Evolutionary conservation across 768 basidiomycete genomes (phyloP), one percentile per base, ranked within the genome.

Genomic region (Psilocybe azurescens): DNA sequence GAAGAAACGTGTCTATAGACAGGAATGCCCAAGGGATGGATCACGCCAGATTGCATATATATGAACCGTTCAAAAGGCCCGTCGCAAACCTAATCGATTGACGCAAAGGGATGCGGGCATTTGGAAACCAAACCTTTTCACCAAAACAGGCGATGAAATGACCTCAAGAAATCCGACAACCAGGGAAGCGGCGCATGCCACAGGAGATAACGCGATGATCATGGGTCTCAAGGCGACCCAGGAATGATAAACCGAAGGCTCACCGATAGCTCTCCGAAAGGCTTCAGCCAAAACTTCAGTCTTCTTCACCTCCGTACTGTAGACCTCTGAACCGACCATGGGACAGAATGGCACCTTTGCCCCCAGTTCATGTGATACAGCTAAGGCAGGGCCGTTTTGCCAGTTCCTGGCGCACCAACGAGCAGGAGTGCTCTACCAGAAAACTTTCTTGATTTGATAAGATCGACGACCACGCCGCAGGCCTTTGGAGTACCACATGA

Each of bases 271-370:
- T 67, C 97, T 81, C 60, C 97, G 84, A 77, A 99, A 99, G 39
- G 89, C 87, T 75, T 98, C 97, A 52, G 95, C 94, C 18, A 99
- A 79, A 4, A 99, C 96, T 73, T 99, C 97, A 1, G 97, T 99
- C 84, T 99, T 99, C 81, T 99, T 99, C 59, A 99, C 95, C 76
- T 99, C 97, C 2, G 93, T 89, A 44, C 90, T 93, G 73, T 97
- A 99, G 63, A 99, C 97, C 76, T 99, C 97, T 18, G 89, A 91
- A 0, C 97, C 97, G 47, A 99, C 97, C 94, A 98, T 98, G 4
- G 95, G 95, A 74, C 97, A 98, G 73, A 99, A 99, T 0, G 97
- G 97, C 1, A 98, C 96, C 70, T 97, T 97, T 20, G 85, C 78
- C 0, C 97, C 97, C 0, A 99, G 84, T 69, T 99, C 97, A 62